phyloP scores from a whole-genome alignment of 306 rosid genomes.

The Vachellia collinsii region DNA sequence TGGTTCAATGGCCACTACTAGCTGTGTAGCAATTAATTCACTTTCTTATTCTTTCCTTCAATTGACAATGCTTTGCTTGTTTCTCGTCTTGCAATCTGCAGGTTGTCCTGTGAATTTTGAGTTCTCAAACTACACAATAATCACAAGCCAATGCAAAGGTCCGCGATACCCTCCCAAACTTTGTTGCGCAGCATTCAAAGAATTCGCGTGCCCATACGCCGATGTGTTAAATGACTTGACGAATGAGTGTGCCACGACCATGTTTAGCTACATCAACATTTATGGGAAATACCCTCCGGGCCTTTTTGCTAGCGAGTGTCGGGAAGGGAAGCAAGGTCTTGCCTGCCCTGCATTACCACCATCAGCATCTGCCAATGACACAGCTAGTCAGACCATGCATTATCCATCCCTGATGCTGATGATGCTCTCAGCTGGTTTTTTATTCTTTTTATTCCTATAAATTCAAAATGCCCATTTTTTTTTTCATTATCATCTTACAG shows the following conservation, averaged over 20 bases:
- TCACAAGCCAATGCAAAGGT: slow-evolving; percentile 93
- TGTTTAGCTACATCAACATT: slow-evolving; percentile 96
- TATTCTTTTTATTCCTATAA: slow-evolving; percentile 42
- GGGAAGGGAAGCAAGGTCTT: slow-evolving; percentile 69
- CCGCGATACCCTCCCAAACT: slow-evolving; percentile 58
- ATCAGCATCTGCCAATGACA: slow-evolving; percentile 43
- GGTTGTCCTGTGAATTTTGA: slow-evolving; percentile 93
- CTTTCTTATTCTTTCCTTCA: not conserved
- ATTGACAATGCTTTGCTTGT: slow-evolving; percentile 17
- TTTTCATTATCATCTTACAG: slow-evolving; percentile 26
- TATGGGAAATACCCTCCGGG: slow-evolving; percentile 95
- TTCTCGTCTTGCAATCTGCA: slow-evolving; percentile 47
- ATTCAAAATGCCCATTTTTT: slow-evolving; percentile 30
- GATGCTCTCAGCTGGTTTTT: slow-evolving; percentile 47
- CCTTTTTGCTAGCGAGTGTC: slow-evolving; percentile 80
- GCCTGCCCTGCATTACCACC: slow-evolving; percentile 73
- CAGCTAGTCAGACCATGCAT: slow-evolving; percentile 35
- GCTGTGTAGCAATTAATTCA: not conserved
- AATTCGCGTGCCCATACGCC: slow-evolving; percentile 80
- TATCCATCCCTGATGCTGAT: slow-evolving; percentile 47
- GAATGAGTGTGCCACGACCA: slow-evolving; percentile 83
- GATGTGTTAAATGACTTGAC: slow-evolving; percentile 70
- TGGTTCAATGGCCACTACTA: not conserved
- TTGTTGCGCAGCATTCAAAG: slow-evolving; percentile 72
- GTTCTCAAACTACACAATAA: slow-evolving; percentile 76